A percentile compares a stretch with the other conserved stretches of the same genome.
phyloP scores from a whole-genome alignment of 2,329 filamentous ascomycete genomes.

The Biscogniauxia sp. region DNA sequence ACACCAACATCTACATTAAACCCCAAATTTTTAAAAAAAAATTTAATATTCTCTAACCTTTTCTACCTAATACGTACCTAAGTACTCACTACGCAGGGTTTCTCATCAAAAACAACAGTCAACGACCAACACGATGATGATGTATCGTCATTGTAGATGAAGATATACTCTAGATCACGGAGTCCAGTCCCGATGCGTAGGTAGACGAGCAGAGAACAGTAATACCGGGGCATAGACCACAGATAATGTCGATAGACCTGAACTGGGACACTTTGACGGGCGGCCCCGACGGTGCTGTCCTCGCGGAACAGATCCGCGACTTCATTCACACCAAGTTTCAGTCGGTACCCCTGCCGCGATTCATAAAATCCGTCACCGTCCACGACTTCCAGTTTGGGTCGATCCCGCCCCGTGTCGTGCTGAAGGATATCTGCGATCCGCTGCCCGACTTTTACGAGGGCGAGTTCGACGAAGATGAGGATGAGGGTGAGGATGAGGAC shows the following conservation, averaged over 20 bases:
- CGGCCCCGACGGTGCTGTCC: constrained; percentile 79
- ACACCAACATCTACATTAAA: neutral
- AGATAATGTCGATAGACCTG: constrained; percentile 89
- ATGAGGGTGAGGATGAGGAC: constrained; percentile 49
- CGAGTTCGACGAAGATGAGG: constrained; percentile 62
- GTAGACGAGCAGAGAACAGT: neutral
- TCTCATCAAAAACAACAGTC: neutral
- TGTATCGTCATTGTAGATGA: neutral
- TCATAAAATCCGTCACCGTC: constrained; percentile 94
- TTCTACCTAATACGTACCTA: too few species aligned
- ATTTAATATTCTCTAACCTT: too few species aligned
- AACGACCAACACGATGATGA: neutral
- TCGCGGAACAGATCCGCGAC: constrained; percentile 82
- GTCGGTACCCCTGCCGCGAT: constrained; percentile 82
- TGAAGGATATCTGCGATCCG: constrained; percentile 96
- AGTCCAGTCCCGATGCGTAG: neutral
- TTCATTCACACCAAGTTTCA: constrained; percentile 98
- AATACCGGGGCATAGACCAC: neutral
- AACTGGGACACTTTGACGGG: constrained; percentile 92
- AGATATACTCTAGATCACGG: neutral
- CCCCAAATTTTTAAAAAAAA: too few species aligned
- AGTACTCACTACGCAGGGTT: too few species aligned
- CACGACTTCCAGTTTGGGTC: constrained; percentile 91
- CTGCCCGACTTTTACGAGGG: constrained; percentile 95
- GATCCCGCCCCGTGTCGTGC: constrained; percentile 78